Base-by-base conservation (phyloP, 148 eudicot species). In the Mesembryanthemum crystallinum region DNA sequence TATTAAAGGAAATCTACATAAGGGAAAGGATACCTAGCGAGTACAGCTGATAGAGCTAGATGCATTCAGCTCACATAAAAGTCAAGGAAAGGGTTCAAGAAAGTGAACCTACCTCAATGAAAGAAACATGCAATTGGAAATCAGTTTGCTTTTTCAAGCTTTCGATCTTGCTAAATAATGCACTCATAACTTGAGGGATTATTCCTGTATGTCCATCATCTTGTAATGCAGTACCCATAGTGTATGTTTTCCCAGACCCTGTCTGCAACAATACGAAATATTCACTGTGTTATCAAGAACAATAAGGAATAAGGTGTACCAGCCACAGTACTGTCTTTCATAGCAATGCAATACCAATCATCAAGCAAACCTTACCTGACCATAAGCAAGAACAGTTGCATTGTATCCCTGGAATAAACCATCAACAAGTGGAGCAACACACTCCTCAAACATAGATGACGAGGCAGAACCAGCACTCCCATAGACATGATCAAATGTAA, bases 171-270 rank as follows among this genome's bases (percentile, higher is more conserved):
- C 79, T 80, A 82, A 92, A 95, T 73, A 95, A 83, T 73, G 90
- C 85, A 81, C 71, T 83, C 97, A 95, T 91, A 74, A 79, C 99
- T 85, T 86, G 90, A 73, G 99, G 99, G 78, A 95, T 90, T 65
- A 95, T 79, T 79, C 99, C 99, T 4, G 80, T 82, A 23, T 88
- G 89, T 28, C 65, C 77, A 61, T 90, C 99, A 63, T 92, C 99
- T 82, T 84, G 87, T 77, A 88, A 84, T 74, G 96, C 88, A 63
- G 97, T 92, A 71, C 97, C 97, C 99, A 95, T 95, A 5, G 99
- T 95, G 81, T 95, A 95, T 33, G 99, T 95, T 85, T 95, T 95
- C n/a, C 99, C 99, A 42, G 99, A 95, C 37, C 99, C 99, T 8
- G 99, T 95, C 99, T 95, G 91, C 83, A 82, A 75, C 51, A 84